These are phyloP conservation scores for Globisporangium orthogonon DNA, from an alignment of 352 stramenopile genomes.

Conservation along the genomic window DNA sequence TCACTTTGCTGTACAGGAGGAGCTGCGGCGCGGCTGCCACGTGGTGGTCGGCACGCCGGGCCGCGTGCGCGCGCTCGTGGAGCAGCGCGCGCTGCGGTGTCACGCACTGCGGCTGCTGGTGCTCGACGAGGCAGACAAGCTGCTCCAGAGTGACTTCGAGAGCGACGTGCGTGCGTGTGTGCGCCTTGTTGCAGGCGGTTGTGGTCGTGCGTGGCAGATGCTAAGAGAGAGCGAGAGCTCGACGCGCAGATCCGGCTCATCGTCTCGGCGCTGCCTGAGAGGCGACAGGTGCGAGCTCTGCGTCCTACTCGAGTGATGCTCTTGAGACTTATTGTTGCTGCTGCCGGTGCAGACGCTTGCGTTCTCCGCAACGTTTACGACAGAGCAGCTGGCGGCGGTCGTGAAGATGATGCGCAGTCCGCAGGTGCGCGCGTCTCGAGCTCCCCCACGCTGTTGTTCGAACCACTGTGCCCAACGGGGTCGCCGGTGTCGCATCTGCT, in stretches of 20 bases:
- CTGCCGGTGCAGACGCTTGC: constrained; percentile 40
- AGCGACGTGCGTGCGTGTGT: constrained; percentile 30
- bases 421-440: constrained; percentile 23
- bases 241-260: constrained; percentile 51
- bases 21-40: constrained; percentile 40
- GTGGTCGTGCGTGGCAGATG: not conserved
- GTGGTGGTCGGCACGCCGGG: constrained; percentile 71
- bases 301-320: too few species aligned
- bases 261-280: constrained; percentile 39
- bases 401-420: constrained; percentile 52
- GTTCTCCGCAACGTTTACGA: constrained; percentile 76
- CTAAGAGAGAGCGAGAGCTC: not conserved
- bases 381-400: constrained; percentile 47
- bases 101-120: constrained; percentile 53
- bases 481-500: not conserved
- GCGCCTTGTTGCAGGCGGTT: too few species aligned
- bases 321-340: not conserved
- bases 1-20: constrained; percentile 4
- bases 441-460: too few species aligned
- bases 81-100: constrained; percentile 39
- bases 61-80: constrained; percentile 61
- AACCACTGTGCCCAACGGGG: too few species aligned
- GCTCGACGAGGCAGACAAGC: constrained; percentile 81
- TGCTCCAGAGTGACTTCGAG: constrained; percentile 61
- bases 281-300: constrained; percentile 33